phyloP scores from a whole-genome alignment of 805 yeast species.

The Schizosaccharomyces pombe region DNA sequence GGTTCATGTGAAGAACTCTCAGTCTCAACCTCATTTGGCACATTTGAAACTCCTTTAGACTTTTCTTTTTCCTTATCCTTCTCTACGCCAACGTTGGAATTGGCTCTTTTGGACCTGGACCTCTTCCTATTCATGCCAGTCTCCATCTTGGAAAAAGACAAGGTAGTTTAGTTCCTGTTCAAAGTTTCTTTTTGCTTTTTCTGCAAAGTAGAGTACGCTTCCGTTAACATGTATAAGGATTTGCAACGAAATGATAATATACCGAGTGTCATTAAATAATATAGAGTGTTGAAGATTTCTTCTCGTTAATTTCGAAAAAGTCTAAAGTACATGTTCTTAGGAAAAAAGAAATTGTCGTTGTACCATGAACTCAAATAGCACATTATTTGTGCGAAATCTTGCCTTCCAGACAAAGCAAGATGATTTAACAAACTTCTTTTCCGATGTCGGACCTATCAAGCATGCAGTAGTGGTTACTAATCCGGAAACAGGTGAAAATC shows the following conservation, averaged over 20 bases:
- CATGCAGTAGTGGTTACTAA: conserved; percentile 85
- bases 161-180: too few species aligned
- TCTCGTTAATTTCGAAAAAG: too few species aligned
- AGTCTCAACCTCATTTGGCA: too few species aligned
- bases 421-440: conserved; percentile 59
- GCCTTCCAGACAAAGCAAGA: conserved; percentile 67
- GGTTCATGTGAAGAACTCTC: neutral
- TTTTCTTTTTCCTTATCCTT: neutral
- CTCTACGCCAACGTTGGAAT: neutral
- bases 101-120: neutral
- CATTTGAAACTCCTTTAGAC: too few species aligned
- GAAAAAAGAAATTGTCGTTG: neutral
- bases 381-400: conserved; percentile 66
- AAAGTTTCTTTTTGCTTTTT: too few species aligned
- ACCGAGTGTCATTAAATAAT: too few species aligned
- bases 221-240: too few species aligned
- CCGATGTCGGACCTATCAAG: conserved; percentile 81
- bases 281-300: too few species aligned
- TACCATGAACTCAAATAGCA: conserved; percentile 11
- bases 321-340: neutral
- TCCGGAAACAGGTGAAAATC: conserved; percentile 38
- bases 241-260: too few species aligned
- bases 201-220: too few species aligned
- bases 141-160: neutral
- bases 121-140: neutral